A percentile compares a stretch with the other conserved stretches of the same genome.
These are phyloP conservation scores for Darksidea phi DNA, from an alignment of 495 filamentous ascomycete species.

Conservation along the genomic window DNA sequence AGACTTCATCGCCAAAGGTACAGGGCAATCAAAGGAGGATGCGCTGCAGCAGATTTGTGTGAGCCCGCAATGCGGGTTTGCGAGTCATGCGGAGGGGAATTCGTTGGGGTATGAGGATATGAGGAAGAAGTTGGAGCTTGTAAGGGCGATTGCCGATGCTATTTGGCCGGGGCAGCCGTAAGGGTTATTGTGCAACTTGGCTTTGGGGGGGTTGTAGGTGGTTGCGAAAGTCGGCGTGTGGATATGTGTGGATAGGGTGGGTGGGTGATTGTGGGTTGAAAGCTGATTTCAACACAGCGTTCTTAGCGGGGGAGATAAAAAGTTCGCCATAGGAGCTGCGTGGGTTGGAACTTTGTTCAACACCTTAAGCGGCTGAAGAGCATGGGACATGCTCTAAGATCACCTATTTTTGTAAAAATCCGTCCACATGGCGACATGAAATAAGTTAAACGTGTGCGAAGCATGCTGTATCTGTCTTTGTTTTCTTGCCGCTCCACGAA, in stretches of 20 bases:
- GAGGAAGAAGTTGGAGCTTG: slow-evolving; percentile 52
- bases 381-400: no score
- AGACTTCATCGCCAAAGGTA: slow-evolving; percentile 56
- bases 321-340: background rate
- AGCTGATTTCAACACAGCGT: slow-evolving; percentile 28
- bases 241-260: background rate
- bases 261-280: slow-evolving; percentile 12
- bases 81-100: slow-evolving; percentile 63
- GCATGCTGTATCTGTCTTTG: no score
- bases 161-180: slow-evolving; percentile 49
- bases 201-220: background rate
- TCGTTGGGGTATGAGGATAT: slow-evolving; percentile 60
- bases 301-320: slow-evolving; percentile 3
- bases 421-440: no score
- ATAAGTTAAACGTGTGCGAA: no score
- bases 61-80: slow-evolving; percentile 69
- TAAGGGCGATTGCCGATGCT: slow-evolving; percentile 52
- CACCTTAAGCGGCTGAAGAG: no score
- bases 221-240: background rate
- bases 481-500: no score
- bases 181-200: background rate
- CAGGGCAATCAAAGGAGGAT: slow-evolving; percentile 43
- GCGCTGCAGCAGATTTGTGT: slow-evolving; percentile 61
- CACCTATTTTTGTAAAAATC: no score
- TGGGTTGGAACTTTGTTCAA: no score